Evolutionary conservation across 2,329 filamentous ascomycete genomes (phyloP), one percentile per base, ranked within the genome.

Genomic region (Ceratocystis cacaofunesta): DNA sequence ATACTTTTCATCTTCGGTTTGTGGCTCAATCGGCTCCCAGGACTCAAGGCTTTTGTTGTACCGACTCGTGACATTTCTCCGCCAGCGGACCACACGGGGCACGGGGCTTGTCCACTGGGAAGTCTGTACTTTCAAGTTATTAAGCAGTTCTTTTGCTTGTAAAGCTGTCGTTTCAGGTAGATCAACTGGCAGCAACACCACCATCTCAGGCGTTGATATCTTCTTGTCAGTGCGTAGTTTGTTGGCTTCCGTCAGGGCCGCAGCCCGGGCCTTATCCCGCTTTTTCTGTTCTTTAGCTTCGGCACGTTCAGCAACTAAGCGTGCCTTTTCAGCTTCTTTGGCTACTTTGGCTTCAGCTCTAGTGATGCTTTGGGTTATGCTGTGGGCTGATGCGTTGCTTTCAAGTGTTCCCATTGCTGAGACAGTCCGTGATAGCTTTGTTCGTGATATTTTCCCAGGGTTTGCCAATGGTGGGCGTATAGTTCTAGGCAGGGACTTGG

Each of bases 221-320:
- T 89, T 90, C 75, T 89, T 90, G 74, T 90, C 85, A 0, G 83
- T 84, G 63, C 84, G 84, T 8, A 86, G 75, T 70, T 87, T 90
- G 74, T 92, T 92, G 52, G 85, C 87, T 68, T 89, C 85, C 2
- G 84, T 83, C 25, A 92, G 75, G 6, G 89, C 86, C 83, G 83
- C 88, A 61, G 80, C 80, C 0, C 78, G 74, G 65, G 85, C 79
- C 61, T 80, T 85, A 7, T 65, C 57, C 30, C 17, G 36, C 22
- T 62, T 65, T 44, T 61, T 65, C 32, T 52, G 55, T 22, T 62
- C 64, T 3, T 48, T 44, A 19, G 43, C 43, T 48, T 15, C 57
- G 3, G 43, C 41, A 8, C 57, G 57, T 52, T 65, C 43, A 7
- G 55, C 55, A 15, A 17, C 43, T 48, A 25, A 66, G 86, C 82